phyloP scores from a whole-genome alignment of 1,139 yeast species.

The Taphrina flavorubra region DNA sequence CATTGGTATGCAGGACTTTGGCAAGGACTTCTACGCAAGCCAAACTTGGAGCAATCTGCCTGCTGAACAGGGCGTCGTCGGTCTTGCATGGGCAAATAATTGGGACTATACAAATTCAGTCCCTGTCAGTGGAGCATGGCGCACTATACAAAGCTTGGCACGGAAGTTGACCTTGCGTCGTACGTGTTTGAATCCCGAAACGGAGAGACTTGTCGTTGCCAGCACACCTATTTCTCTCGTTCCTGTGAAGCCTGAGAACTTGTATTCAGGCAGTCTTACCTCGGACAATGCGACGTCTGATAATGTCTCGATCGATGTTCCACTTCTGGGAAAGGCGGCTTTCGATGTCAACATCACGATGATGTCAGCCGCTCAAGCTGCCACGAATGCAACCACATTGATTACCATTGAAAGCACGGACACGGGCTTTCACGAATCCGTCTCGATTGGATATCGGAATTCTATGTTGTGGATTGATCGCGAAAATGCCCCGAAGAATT shows the following conservation, averaged over 20 bases:
- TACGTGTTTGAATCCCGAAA: conserved; percentile 16
- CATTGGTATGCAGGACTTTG: conserved; percentile 28
- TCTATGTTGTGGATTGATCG: conserved; percentile 36
- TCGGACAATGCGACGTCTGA: conserved; percentile 7
- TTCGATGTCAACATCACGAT: conserved; percentile 30
- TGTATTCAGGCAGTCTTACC: conserved; percentile 3
- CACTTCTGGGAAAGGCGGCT: conserved; percentile 23
- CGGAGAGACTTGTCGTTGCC: conserved; percentile 18
- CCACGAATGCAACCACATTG: conserved; percentile 7
- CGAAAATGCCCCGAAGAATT: conserved; percentile 14
- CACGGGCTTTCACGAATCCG: conserved; percentile 4
- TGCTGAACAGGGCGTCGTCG: conserved; percentile 37
- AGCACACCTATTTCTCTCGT: conserved; percentile 17
- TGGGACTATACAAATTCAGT: conserved; percentile 41
- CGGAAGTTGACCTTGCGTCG: conserved; percentile 35
- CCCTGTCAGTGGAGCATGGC: conserved; percentile 32
- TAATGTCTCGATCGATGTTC: conserved; percentile 1
- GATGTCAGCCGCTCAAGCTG: background rate
- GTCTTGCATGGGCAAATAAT: conserved; percentile 41
- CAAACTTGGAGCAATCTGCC: conserved; percentile 38
- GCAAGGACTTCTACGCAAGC: conserved; percentile 40
- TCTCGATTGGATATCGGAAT: conserved; percentile 26
- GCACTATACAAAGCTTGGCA: conserved; percentile 32
- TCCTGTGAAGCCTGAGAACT: conserved; percentile 4
- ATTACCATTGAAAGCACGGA: conserved; percentile 28